A percentile compares a stretch with the other conserved stretches of the same genome.
These are phyloP conservation scores for Alternaria incomplexa DNA, from an alignment of 2,329 filamentous ascomycete genomes.

Conservation along the genomic window DNA sequence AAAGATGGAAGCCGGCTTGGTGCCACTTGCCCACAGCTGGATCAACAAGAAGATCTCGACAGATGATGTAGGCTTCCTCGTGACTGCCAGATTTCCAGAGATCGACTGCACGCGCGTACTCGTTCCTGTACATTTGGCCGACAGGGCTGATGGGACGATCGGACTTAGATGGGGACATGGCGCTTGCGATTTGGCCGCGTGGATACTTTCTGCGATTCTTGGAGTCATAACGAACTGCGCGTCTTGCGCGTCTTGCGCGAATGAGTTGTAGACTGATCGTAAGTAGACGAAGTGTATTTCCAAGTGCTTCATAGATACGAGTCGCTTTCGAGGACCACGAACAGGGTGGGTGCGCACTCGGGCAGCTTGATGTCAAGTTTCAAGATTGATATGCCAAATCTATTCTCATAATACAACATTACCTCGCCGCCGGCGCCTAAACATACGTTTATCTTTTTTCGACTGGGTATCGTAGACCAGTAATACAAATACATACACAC, in stretches of 20 bases:
- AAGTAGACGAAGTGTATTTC: too few species aligned
- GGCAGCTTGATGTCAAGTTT: neutral
- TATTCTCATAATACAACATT: neutral
- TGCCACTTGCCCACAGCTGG: neutral
- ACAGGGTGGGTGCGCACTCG: neutral
- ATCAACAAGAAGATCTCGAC: neutral
- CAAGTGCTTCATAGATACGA: too few species aligned
- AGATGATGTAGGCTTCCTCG: neutral
- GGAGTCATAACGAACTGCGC: neutral
- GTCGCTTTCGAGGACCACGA: too few species aligned
- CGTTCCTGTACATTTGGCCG: neutral
- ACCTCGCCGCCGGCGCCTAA: neutral
- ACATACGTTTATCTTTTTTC: neutral
- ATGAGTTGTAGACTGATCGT: neutral
- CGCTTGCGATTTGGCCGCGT: neutral
- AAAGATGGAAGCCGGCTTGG: neutral
- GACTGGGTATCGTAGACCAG: slow-evolving; percentile 5
- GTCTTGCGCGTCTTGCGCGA: neutral
- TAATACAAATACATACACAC: neutral
- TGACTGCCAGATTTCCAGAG: neutral
- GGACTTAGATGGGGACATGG: neutral
- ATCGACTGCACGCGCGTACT: neutral
- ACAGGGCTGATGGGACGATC: neutral
- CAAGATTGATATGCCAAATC: neutral
- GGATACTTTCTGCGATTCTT: neutral